Evolutionary conservation across 2,329 filamentous ascomycete genomes (phyloP), one percentile per base, ranked within the genome.

Genomic region (Pseudocercospora macadamiae): DNA sequence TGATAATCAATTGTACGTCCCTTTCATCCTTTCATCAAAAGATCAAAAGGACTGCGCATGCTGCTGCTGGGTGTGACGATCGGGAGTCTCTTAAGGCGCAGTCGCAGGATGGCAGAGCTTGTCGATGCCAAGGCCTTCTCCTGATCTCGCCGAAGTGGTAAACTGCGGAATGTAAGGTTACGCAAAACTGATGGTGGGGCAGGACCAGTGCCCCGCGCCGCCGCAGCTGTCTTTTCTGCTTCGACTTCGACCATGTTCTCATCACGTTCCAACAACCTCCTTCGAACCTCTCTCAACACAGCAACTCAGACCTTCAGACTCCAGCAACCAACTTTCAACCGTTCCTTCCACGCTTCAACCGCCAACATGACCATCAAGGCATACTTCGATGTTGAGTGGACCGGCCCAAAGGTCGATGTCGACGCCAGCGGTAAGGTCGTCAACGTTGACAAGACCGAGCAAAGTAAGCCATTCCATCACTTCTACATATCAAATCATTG

Each of bases 331-430:
- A 71, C 72, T 70, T 73, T 69, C 71, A 65, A 60, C 62, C 77
- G 83, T 75, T 76, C 77, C 67, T 88, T 88, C 74, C 80, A 83
- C 75, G 81, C 85, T 72, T 82, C 89, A 76, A 79, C 88, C 73
- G 80, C 84, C 82, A 87, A 83, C 77, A 96, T 96, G 91, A 80
- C 82, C 74, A 79, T 85, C 76, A 86, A 88, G 76, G 86, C 86
- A 80, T 91, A 82, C 81, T 86, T 83, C 59, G 61, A 72, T 55
- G 63, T 68, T 19, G 61, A 60, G 61, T 73, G 70, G 70, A 82
- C 86, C 74, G 90, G 89, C 66, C 89, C 89, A 65, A 81, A 86
- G 74, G 69, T 96, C 68, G 80, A 89, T 74, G 80, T 81, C 75
- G 79, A 82, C 75, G 79, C 77, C 74, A 75, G 75, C 61, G 77